Percentiles rank a stretch among this genome's conserved stretches.
Evolutionary conservation across 192 early-diverging fungal genomes (phyloP).

Genomic region (Coemansia sp.): DNA sequence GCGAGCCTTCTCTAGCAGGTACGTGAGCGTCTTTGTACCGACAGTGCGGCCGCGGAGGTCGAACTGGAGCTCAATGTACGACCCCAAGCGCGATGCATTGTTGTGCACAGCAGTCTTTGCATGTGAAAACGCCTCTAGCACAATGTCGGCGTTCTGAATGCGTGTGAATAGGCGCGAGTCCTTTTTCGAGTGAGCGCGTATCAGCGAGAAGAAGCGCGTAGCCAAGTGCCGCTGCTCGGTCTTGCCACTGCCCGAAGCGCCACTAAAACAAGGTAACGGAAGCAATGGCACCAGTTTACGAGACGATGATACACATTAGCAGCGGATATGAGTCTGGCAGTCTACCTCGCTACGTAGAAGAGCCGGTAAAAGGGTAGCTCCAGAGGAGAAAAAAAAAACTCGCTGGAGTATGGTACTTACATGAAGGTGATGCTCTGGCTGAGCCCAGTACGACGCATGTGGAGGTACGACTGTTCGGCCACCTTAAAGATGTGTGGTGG

Average conservation of each 20-base stretch:
- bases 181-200: conserved; percentile 71
- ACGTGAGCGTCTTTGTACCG: conserved; percentile 81
- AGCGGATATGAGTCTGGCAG: background rate
- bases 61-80: conserved; percentile 85
- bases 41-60: conserved; percentile 82
- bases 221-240: conserved; percentile 67
- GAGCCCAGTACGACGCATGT: conserved; percentile 78
- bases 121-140: conserved; percentile 86
- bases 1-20: conserved; percentile 84
- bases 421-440: conserved; percentile 87
- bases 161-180: conserved; percentile 66
- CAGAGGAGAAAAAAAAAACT: background rate
- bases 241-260: conserved; percentile 87
- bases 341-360: background rate
- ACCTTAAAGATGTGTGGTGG: conserved; percentile 83
- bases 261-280: conserved; percentile 56
- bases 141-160: conserved; percentile 64
- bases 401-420: conserved; percentile 53
- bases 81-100: conserved; percentile 82
- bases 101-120: conserved; percentile 71
- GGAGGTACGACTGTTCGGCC: conserved; percentile 79
- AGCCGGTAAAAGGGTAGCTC: background rate
- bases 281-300: background rate
- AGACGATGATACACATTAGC: background rate
- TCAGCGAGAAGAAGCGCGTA: conserved; percentile 62